Conservation (phyloP, 495 filamentous ascomycete species). For the Penicillium coprophilum region DNA sequence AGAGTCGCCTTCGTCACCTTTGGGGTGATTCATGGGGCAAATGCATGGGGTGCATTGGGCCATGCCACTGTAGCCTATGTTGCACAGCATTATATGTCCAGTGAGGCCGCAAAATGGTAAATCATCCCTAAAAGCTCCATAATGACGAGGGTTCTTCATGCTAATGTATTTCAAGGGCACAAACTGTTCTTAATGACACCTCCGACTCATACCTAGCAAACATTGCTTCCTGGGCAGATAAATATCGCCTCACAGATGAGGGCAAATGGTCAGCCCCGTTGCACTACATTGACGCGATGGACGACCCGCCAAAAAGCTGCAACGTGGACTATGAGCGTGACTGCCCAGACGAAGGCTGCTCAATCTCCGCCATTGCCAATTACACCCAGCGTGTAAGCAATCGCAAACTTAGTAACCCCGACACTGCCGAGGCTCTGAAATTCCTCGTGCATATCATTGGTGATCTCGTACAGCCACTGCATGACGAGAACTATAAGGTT, state of each 20-base stretch:
- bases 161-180: slow-evolving; percentile 21
- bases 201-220: slow-evolving; percentile 56
- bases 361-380: slow-evolving; percentile 61
- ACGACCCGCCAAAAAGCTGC: slow-evolving; percentile 58
- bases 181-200: slow-evolving; percentile 33
- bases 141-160: not conserved
- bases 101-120: slow-evolving; percentile 42
- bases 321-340: slow-evolving; percentile 56
- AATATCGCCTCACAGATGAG: slow-evolving; percentile 52
- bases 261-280: slow-evolving; percentile 54
- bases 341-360: slow-evolving; percentile 57
- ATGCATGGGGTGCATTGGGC: slow-evolving; percentile 58
- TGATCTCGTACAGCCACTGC: slow-evolving; percentile 64
- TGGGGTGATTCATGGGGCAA: slow-evolving; percentile 15
- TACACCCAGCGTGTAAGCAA: slow-evolving; percentile 40
- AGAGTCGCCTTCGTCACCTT: slow-evolving; percentile 17
- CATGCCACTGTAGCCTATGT: slow-evolving; percentile 63
- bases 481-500: slow-evolving; percentile 55
- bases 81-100: slow-evolving; percentile 51
- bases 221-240: slow-evolving; percentile 63
- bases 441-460: slow-evolving; percentile 62
- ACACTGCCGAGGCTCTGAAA: slow-evolving; percentile 37
- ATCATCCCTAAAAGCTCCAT: not conserved
- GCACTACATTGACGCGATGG: slow-evolving; percentile 66
- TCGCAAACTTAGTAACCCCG: slow-evolving; percentile 16